phyloP scores from a whole-genome alignment of 805 yeast species.

The Brettanomyces nanus region DNA sequence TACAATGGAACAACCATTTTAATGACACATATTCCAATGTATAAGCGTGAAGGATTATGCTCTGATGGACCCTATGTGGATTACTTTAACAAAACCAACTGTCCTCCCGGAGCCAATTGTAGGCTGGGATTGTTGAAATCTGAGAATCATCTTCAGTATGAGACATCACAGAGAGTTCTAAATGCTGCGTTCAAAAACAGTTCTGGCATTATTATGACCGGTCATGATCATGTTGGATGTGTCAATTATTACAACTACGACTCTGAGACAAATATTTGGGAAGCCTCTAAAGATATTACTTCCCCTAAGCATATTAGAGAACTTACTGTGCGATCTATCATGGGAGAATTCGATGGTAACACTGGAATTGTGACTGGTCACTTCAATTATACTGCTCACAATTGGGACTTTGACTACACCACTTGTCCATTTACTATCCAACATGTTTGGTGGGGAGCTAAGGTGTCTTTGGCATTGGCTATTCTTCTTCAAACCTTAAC shows the following conservation, averaged over 20 bases:
- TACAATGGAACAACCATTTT: constrained; percentile 76
- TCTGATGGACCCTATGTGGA: constrained; percentile 74
- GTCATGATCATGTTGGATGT: constrained; percentile 97
- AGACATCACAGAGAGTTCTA: constrained; percentile 59
- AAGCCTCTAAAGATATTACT: constrained; percentile 37
- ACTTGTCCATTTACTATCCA: constrained; percentile 80
- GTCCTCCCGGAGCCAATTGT: constrained; percentile 46
- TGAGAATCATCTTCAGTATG: constrained; percentile 74
- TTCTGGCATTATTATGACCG: constrained; percentile 79
- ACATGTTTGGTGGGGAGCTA: constrained; percentile 94
- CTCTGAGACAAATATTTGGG: constrained; percentile 42
- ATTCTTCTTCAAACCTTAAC: constrained; percentile 29
- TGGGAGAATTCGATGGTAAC: constrained; percentile 94
- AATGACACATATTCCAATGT: constrained; percentile 84
- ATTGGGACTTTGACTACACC: constrained; percentile 62
- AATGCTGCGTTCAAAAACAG: constrained; percentile 63
- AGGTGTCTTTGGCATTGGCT: constrained; percentile 39
- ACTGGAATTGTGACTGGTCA: constrained; percentile 79
- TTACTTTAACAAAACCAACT: constrained; percentile 47
- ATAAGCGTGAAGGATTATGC: constrained; percentile 75
- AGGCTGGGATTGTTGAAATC: constrained; percentile 66
- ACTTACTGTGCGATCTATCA: constrained; percentile 82
- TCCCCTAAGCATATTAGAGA: constrained; percentile 48
- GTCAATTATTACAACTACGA: constrained; percentile 53
- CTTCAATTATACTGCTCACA: constrained; percentile 32